Evolutionary conservation across 1,284 basidiomycete species (phyloP).

Genomic region (Schizopora paradoxa): DNA sequence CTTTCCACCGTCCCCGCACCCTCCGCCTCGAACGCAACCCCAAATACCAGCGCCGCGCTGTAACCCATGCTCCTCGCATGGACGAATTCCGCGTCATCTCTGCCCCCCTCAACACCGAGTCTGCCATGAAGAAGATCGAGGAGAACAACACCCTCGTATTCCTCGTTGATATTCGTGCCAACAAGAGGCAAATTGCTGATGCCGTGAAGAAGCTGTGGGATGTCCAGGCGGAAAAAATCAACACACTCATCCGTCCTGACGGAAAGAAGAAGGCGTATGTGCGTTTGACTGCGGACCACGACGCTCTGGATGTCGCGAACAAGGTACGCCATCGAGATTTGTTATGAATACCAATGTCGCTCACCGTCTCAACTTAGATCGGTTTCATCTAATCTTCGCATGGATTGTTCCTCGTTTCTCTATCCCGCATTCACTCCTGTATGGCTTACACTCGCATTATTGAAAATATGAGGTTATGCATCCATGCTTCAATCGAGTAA

Average conservation of each 20-base stretch:
- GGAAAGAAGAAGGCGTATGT: slow-evolving; percentile 99
- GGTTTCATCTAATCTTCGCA: slow-evolving; percentile 72
- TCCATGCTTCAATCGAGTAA: no score
- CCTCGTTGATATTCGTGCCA: slow-evolving; percentile 90
- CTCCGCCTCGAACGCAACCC: slow-evolving; percentile 52
- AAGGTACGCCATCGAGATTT: slow-evolving; percentile 62
- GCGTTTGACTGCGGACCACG: slow-evolving; percentile 90
- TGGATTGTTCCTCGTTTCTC: no score
- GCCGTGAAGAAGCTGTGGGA: slow-evolving; percentile 99
- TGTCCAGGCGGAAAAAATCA: slow-evolving; percentile 92
- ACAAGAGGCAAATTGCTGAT: slow-evolving; percentile 99
- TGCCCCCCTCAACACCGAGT: slow-evolving; percentile 81
- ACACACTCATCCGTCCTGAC: slow-evolving; percentile 98
- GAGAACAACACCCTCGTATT: slow-evolving; percentile 99
- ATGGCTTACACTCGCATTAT: no score
- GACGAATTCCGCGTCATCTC: slow-evolving; percentile 96
- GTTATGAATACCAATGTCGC: slow-evolving; percentile 5
- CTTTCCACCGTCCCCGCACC: slow-evolving; percentile 97
- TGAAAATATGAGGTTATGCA: no score
- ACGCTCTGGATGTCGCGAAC: slow-evolving; percentile 98
- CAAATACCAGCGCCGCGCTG: slow-evolving; percentile 50
- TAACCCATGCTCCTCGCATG: slow-evolving; percentile 94
- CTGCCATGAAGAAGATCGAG: slow-evolving; percentile 98
- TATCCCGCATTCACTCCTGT: no score
- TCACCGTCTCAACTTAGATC: slow-evolving; percentile 43